Evolutionary conservation across 1,284 basidiomycete genomes (phyloP), one percentile per base, ranked within the genome.

Genomic region (Tausonia pullulans): DNA sequence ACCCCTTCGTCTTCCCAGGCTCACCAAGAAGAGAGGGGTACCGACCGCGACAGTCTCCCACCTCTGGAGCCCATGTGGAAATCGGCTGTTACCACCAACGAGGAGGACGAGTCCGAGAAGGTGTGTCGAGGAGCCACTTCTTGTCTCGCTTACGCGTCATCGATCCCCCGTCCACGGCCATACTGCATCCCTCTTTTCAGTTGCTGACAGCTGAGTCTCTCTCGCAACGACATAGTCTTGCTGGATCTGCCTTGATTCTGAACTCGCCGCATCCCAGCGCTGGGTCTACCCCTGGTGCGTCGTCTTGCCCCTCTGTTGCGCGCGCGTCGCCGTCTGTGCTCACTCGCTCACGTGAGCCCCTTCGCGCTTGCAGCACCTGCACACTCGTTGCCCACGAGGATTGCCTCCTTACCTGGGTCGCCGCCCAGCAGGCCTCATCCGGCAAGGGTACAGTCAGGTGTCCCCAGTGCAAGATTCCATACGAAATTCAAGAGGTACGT

Each of bases 331-430:
- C n/a, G 48, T n/a, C n/a, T 9, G 9, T 49, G 48, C 48, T 49
- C 10, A 49, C n/a, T 49, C 52, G 7, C n/a, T 53, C 52, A 53
- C 52, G 11, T 10, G 16, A 9, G 9, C n/a, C 52, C 39, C 39
- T 8, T 10, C 52, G 9, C 14, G 7, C 7, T 16, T 16, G 7
- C n/a, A 7, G 55, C 55, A 57, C 43, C 46, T 64, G 63, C 58
- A 60, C 63, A 16, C 54, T 64, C 13, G 44, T 64, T 58, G 63
- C 63, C 11, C 63, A 64, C 58, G 63, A 64, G 49, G n/a, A 46
- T 11, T 64, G 63, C n/a, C 54, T 64, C 8, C 58, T 64, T 11
- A 45, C 57, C 13, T 64, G 63, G 63, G 49, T 64, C 54, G 63
- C 63, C 3, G 60, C 63, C 8, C 58, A 64, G 48, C 58, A 64